Conservation (phyloP, 805 yeast species). For the Candida coquimbonensis region DNA sequence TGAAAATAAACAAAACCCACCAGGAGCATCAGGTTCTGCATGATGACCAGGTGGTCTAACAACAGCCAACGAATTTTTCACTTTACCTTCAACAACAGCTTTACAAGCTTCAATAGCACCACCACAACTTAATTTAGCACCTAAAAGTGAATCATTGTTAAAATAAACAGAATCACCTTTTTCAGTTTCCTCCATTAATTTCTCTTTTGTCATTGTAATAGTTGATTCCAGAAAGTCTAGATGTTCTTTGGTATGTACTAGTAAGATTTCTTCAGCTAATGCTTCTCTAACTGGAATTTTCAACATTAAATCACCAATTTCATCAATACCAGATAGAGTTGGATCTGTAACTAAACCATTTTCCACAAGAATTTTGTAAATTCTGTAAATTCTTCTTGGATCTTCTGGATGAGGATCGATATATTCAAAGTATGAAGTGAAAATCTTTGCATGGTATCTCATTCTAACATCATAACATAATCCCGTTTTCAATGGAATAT, state of each 20-base stretch:
- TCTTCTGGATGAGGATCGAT: conserved; percentile 99
- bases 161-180: conserved; percentile 92
- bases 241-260: conserved; percentile 82
- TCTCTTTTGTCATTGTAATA: conserved; percentile 68
- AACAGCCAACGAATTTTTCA: conserved; percentile 87
- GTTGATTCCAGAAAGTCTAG: conserved; percentile 70
- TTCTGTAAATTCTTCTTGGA: conserved; percentile 90
- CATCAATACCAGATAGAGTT: conserved; percentile 55
- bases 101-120: conserved; percentile 95
- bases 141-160: conserved; percentile 79
- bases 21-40: conserved; percentile 96
- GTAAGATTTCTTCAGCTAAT: conserved; percentile 70
- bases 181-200: conserved; percentile 75
- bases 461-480: conserved; percentile 92
- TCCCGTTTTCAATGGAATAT: conserved; percentile 81
- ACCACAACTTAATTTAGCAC: conserved; percentile 92
- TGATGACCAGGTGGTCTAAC: conserved; percentile 99
- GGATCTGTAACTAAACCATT: conserved; percentile 85
- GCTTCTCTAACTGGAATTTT: conserved; percentile 92
- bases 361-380: conserved; percentile 89
- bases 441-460: conserved; percentile 95
- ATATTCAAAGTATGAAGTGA: conserved; percentile 85
- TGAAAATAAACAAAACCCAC: conserved; percentile 93
- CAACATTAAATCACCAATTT: conserved; percentile 79
- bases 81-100: conserved; percentile 89